These are phyloP conservation scores for Phytophthora kernoviae DNA, from an alignment of 352 stramenopile species.

Conservation along the genomic window DNA sequence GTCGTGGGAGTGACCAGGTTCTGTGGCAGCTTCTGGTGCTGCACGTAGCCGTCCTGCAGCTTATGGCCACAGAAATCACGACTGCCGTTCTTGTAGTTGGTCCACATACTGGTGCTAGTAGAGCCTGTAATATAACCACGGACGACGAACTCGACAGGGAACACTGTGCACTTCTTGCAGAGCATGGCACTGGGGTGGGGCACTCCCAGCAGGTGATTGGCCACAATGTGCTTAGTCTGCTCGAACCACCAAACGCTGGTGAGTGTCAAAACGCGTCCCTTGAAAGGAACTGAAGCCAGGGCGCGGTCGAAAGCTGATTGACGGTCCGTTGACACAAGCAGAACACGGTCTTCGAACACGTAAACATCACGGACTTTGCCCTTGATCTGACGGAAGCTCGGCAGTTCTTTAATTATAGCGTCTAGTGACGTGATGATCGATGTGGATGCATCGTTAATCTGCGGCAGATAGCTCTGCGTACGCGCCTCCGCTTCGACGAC, in stretches of 20 bases:
- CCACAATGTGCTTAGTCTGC: conserved; percentile 95
- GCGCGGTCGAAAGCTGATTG: conserved; percentile 98
- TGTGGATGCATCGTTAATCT: conserved; percentile 49
- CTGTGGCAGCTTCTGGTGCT: conserved; percentile 96
- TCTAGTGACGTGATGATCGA: conserved; percentile 69
- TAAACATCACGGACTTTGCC: conserved; percentile 95
- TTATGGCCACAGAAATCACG: conserved; percentile 97
- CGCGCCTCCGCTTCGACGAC: conserved; percentile 60
- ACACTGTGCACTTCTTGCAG: conserved; percentile 95
- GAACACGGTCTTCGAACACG: conserved; percentile 83
- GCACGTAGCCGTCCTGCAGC: conserved; percentile 93
- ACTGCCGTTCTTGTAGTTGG: conserved; percentile 97
- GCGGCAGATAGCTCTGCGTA: conserved; percentile 70
- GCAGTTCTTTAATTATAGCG: conserved; percentile 34
- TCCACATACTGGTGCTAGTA: conserved; percentile 99
- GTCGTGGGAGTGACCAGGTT: conserved; percentile 99
- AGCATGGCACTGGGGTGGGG: conserved; percentile 96
- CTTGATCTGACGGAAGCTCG: conserved; percentile 63
- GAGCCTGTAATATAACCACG: conserved; percentile 97
- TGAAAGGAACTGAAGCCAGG: conserved; percentile 96
- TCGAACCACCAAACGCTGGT: conserved; percentile 97
- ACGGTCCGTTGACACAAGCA: conserved; percentile 98
- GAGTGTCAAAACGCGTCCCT: conserved; percentile 97
- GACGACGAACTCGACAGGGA: conserved; percentile 99
- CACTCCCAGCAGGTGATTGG: conserved; percentile 96